phyloP scores from a whole-genome alignment of 106 monocot genomes.

The Allium cepa region DNA sequence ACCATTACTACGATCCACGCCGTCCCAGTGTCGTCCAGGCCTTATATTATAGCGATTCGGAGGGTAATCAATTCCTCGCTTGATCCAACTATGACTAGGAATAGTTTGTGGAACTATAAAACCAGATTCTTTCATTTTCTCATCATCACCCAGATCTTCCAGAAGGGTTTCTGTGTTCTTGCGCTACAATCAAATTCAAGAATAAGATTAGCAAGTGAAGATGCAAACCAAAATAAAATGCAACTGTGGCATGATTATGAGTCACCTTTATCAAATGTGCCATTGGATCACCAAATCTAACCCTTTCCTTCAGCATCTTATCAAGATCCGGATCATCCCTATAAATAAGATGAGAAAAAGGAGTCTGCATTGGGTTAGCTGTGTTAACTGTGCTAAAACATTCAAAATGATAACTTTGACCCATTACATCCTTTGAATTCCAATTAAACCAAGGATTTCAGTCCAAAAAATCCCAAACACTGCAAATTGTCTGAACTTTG shows the following conservation, averaged over 20 bases:
- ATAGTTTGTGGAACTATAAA: slow-evolving; percentile 85
- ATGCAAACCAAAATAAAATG: neutral
- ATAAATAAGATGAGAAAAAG: neutral
- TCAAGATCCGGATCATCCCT: slow-evolving; percentile 98
- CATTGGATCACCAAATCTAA: slow-evolving; percentile 99
- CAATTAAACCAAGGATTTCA: too few species aligned
- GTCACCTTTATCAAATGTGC: slow-evolving; percentile 93
- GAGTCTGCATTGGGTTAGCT: too few species aligned
- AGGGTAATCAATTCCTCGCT: slow-evolving; percentile 78
- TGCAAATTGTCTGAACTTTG: too few species aligned
- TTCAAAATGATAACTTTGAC: too few species aligned
- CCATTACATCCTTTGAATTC: too few species aligned
- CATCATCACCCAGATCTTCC: slow-evolving; percentile 82
- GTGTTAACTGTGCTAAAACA: too few species aligned
- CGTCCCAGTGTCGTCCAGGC: slow-evolving; percentile 99
- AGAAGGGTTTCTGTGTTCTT: slow-evolving; percentile 43
- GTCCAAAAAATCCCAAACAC: too few species aligned
- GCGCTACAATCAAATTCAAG: slow-evolving; percentile 21
- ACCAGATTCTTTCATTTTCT: slow-evolving; percentile 96
- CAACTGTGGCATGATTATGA: neutral
- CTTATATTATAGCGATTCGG: slow-evolving; percentile 85
- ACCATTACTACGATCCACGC: slow-evolving; percentile 93
- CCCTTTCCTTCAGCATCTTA: slow-evolving; percentile 72
- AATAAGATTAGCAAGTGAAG: slow-evolving; percentile 3
- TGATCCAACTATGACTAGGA: slow-evolving; percentile 92